These are phyloP conservation scores for Fusarium dlaminii DNA, from an alignment of 2,329 filamentous ascomycete species.

Conservation along the genomic window DNA sequence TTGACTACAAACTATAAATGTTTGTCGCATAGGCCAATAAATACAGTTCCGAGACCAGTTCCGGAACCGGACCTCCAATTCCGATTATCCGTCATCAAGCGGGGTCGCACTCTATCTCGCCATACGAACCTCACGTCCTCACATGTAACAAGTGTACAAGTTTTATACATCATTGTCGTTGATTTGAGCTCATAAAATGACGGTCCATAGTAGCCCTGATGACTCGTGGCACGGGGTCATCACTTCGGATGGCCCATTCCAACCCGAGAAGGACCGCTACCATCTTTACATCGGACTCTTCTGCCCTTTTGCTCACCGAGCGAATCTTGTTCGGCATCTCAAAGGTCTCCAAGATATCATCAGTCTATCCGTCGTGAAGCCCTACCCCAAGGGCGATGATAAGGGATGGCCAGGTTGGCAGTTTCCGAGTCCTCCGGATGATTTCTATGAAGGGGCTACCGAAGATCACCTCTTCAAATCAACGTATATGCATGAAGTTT, in stretches of 20 bases:
- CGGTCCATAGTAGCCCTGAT: constrained; percentile 27
- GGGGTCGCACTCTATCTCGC: not conserved
- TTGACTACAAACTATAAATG: not conserved
- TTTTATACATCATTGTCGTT: not conserved
- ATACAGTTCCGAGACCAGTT: not conserved
- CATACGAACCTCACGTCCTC: not conserved
- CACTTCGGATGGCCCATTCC: constrained; percentile 52
- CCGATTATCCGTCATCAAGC: not conserved
- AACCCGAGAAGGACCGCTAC: constrained; percentile 67
- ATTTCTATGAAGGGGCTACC: constrained; percentile 67
- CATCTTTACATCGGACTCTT: constrained; percentile 68
- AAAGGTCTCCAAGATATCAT: constrained; percentile 79
- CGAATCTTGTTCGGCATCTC: constrained; percentile 74
- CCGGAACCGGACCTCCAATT: not conserved
- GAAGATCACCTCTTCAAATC: constrained; percentile 71
- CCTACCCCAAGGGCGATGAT: constrained; percentile 73
- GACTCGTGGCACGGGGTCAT: constrained; percentile 43
- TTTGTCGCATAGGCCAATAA: not conserved
- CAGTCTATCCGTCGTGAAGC: constrained; percentile 68
- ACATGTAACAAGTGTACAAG: not conserved
- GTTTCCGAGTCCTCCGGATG: constrained; percentile 60
- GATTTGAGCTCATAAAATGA: not conserved
- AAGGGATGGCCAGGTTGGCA: constrained; percentile 71
- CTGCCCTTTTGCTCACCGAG: constrained; percentile 76
- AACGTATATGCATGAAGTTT: constrained; percentile 74